Conservation (phyloP, 371 early-diverging fungal species). For the Mortierella polycephala region DNA sequence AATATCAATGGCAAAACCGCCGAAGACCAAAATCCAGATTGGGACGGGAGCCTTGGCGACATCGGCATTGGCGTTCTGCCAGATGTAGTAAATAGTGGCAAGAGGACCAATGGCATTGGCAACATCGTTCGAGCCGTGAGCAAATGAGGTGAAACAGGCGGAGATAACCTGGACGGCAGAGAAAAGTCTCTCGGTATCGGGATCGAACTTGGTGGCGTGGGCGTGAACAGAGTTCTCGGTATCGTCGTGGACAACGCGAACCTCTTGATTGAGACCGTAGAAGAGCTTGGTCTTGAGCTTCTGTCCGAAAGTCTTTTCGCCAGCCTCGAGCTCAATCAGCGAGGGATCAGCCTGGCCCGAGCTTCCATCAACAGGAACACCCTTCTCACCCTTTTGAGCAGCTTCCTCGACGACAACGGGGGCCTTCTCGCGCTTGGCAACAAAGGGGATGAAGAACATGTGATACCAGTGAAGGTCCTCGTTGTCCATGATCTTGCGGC, state of each 20-base stretch:
- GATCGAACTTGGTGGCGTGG: conserved; percentile 75
- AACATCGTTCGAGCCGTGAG: conserved; percentile 92
- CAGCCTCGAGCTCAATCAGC: conserved; percentile 16
- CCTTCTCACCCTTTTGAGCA: conserved; percentile 1
- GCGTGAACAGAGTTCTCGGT: conserved; percentile 64
- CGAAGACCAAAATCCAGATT: conserved; percentile 42
- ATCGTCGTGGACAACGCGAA: conserved; percentile 64
- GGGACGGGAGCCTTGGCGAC: conserved; percentile 67
- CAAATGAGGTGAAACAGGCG: conserved; percentile 86
- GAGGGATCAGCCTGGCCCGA: conserved; percentile 16
- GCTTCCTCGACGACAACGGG: conserved; percentile 27
- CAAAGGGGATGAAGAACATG: conserved; percentile 62
- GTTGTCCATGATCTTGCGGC: conserved; percentile 67
- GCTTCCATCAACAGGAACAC: not conserved
- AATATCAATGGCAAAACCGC: conserved; percentile 83
- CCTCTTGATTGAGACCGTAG: conserved; percentile 68
- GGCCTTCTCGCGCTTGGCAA: conserved; percentile 58
- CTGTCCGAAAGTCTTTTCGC: conserved; percentile 1
- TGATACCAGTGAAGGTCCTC: conserved; percentile 80
- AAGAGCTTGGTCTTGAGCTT: conserved; percentile 15
- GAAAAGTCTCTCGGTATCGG: conserved; percentile 84
- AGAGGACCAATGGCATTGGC: conserved; percentile 90
- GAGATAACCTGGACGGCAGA: conserved; percentile 88
- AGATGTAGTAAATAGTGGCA: conserved; percentile 74
- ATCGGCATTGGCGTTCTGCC: conserved; percentile 68